Evolutionary conservation across 768 basidiomycete genomes (phyloP).

Genomic region (Trametes punicea): DNA sequence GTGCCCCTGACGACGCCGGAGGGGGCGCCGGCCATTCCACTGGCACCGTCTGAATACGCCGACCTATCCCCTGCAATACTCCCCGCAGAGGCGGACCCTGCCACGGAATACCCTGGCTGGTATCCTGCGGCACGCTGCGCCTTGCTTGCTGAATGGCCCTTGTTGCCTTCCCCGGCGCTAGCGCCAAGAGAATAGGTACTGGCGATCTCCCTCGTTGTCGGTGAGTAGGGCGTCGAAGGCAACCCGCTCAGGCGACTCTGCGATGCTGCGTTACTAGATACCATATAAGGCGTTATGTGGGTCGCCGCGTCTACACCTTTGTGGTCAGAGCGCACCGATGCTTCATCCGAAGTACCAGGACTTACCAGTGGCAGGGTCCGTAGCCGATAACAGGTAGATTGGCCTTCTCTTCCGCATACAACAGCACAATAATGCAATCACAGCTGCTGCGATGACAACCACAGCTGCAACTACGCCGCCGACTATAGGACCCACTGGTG

Average conservation of each 20-base stretch:
- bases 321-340: not conserved
- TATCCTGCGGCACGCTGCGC: not conserved
- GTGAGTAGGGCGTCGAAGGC: not conserved
- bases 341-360: not conserved
- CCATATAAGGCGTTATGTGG: conserved; percentile 1
- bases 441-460: not conserved
- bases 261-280: not conserved
- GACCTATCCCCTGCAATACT: not conserved
- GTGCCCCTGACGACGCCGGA: not conserved
- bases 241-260: not conserved
- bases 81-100: not conserved
- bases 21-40: not conserved
- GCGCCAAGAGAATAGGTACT: not conserved
- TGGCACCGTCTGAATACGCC: not conserved
- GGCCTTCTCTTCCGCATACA: not conserved
- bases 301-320: not conserved
- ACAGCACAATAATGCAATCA: conserved; percentile 8
- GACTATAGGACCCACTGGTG: conserved; percentile 17
- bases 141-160: not conserved
- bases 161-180: not conserved
- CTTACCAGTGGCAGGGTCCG: not conserved
- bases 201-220: not conserved
- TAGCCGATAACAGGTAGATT: not conserved
- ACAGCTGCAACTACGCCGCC: conserved; percentile 22
- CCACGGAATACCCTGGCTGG: not conserved